These are phyloP conservation scores for Hymenoscyphus albidus DNA, from an alignment of 2,329 filamentous ascomycete genomes.

Conservation along the genomic window DNA sequence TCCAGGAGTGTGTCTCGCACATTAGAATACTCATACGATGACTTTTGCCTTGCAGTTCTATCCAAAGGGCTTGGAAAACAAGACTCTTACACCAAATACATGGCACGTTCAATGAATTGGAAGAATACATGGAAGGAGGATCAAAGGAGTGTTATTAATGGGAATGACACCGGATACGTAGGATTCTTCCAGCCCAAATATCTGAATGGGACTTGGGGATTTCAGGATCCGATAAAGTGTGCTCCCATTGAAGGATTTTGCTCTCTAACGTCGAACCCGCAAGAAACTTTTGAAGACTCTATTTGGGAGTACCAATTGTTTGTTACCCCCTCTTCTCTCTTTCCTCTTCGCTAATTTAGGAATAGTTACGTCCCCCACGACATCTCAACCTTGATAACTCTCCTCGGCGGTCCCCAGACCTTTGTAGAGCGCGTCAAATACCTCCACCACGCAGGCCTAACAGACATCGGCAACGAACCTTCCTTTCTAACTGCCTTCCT, in stretches of 20 bases:
- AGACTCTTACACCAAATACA: slow-evolving; percentile 41
- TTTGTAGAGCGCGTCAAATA: slow-evolving; percentile 61
- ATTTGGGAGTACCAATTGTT: slow-evolving; percentile 62
- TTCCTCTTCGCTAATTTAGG: background rate
- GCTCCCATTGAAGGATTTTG: slow-evolving; percentile 16
- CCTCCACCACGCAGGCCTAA: slow-evolving; percentile 51
- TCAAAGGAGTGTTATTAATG: slow-evolving; percentile 48
- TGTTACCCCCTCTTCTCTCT: background rate
- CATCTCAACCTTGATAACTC: slow-evolving; percentile 48
- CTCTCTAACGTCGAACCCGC: slow-evolving; percentile 22
- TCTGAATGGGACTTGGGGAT: slow-evolving; percentile 64
- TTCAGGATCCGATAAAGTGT: slow-evolving; percentile 57
- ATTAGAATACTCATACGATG: slow-evolving; percentile 73
- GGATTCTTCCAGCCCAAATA: slow-evolving; percentile 69
- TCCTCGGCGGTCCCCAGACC: slow-evolving; percentile 54
- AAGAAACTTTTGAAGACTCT: slow-evolving; percentile 69
- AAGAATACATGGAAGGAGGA: slow-evolving; percentile 55
- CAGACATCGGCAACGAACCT: slow-evolving; percentile 64
- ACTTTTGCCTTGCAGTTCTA: slow-evolving; percentile 63
- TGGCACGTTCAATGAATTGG: slow-evolving; percentile 46
- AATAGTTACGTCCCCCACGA: slow-evolving; percentile 42
- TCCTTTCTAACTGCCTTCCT: slow-evolving; percentile 63
- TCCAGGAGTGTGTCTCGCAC: slow-evolving; percentile 69
- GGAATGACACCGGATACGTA: slow-evolving; percentile 57
- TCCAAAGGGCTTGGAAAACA: slow-evolving; percentile 52